phyloP scores from a whole-genome alignment of 2,329 filamentous ascomycete genomes.

The Neopestalotiopsis sp. region DNA sequence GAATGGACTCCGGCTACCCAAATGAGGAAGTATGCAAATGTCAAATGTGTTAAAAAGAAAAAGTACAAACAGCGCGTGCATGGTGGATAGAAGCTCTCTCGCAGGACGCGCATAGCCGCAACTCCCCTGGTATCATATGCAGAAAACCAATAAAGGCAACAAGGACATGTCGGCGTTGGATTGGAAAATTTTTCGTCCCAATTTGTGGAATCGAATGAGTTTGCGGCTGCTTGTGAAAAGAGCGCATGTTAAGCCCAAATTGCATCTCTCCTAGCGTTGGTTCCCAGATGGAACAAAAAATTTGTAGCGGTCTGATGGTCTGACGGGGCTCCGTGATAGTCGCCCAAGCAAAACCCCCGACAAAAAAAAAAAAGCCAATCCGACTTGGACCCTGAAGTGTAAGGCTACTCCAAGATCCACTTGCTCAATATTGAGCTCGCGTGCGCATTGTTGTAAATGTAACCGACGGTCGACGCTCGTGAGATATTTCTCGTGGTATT shows the following conservation, averaged over 20 bases:
- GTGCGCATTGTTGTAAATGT: background rate
- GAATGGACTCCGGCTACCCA: background rate
- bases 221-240: conserved; percentile 7
- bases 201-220: background rate
- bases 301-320: background rate
- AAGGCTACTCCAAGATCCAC: background rate
- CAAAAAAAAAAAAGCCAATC: background rate
- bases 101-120: background rate
- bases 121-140: conserved; percentile 9
- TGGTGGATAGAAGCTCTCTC: background rate
- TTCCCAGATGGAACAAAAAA: background rate
- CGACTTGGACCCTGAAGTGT: background rate
- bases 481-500: background rate
- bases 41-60: background rate
- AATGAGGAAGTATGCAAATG: conserved; percentile 1
- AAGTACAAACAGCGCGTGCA: background rate
- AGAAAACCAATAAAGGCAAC: conserved; percentile 9
- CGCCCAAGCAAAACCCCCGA: background rate
- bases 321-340: background rate
- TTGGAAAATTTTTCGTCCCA: background rate
- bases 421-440: background rate
- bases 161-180: background rate
- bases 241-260: conserved; percentile 4
- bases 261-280: conserved; percentile 4
- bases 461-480: background rate